Evolutionary conservation across 768 basidiomycete species (phyloP).

Genomic region (Agrocybe praecox): DNA sequence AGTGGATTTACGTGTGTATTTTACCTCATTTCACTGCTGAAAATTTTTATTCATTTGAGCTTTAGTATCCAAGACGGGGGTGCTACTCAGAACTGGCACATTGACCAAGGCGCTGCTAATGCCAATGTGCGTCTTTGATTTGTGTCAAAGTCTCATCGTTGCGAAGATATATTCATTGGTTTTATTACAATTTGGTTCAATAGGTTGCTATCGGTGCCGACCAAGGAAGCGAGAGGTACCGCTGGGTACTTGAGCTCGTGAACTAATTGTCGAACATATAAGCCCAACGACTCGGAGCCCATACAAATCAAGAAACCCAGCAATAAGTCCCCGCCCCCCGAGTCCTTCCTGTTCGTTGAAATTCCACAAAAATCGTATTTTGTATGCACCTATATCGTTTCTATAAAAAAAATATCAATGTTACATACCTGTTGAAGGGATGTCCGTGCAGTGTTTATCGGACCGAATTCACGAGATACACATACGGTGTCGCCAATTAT

Average conservation of each 20-base stretch:
- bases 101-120: neutral
- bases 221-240: neutral
- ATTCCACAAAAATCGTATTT: no score
- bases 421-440: no score
- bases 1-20: neutral
- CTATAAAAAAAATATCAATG: no score
- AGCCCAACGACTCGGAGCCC: no score
- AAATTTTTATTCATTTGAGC: neutral
- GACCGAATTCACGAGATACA: no score
- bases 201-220: neutral
- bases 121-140: neutral
- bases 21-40: neutral
- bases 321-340: no score
- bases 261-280: neutral
- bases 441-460: slow-evolving; percentile 17
- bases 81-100: neutral
- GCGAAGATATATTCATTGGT: no score
- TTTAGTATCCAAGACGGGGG: slow-evolving; percentile 1
- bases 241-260: neutral
- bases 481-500: no score
- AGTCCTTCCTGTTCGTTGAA: no score
- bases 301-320: no score
- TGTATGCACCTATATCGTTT: no score
- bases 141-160: neutral
- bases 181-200: neutral